Base-by-base conservation (phyloP, 805 yeast genomes). In the Teunomyces pallodes region DNA sequence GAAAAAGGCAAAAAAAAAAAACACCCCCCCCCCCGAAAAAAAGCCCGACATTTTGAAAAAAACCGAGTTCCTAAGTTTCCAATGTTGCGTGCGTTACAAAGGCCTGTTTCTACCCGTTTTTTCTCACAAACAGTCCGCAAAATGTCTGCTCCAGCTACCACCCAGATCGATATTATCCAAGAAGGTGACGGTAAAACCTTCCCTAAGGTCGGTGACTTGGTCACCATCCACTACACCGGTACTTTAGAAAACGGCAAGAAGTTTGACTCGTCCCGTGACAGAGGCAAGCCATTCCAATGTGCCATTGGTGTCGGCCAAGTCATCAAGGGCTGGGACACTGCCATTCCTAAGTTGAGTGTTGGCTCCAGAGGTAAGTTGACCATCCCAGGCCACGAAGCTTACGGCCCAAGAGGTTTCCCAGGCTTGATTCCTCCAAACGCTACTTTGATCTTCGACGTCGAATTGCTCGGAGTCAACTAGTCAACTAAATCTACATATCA, bases 341-440 rank as follows among this genome's bases (percentile, higher is more conserved):
- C 91, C 53, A 89, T 90, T 67, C 96, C 97, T 47, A 83, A 90
- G 72, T 79, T 92, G 67, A 86, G 96, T 46, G 80, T 90, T 45
- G 98, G 98, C 62, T 90, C 94, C 74, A 87, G 86, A 78, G 96
- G 97, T 45, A 80, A 86, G 66, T 78, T 92, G 65, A 90, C 95
- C 61, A 90, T 92, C 61, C 95, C 97, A 61, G 96, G 96, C 56
- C 82, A 83, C 61, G 86, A 88, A 75, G 98, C 95, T 58, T 92
- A 92, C 74, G 97, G 97, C 54, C 80, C 81, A 56, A 84, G 96
- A 73, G 98, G 98, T 43, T 90, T 87, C 84, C 97, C 97, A 59
- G 96, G 96, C 59, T 76, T 90, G 65, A 92, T 92, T 66, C 98
- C 98, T 56, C 97, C 97, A 59, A 90, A 89, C 70, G 95, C 97